Conservation (phyloP, 2,329 filamentous ascomycete species). For the Botrytis fabae region DNA sequence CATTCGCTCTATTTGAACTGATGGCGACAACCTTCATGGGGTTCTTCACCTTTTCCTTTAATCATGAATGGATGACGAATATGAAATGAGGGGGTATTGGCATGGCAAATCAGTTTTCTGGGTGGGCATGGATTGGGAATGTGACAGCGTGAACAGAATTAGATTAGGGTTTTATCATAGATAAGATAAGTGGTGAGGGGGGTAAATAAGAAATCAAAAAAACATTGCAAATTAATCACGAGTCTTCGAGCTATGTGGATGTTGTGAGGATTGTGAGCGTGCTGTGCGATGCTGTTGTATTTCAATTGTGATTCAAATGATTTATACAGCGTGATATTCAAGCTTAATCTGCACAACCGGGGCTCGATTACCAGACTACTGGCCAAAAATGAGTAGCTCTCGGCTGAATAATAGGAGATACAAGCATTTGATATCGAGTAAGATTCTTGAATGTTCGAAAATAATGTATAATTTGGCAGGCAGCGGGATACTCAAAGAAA, state of each 20-base stretch:
- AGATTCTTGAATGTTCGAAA: neutral
- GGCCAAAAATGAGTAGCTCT: neutral
- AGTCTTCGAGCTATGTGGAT: neutral
- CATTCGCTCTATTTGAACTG: neutral
- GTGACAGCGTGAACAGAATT: conserved; percentile 20
- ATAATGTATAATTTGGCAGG: neutral
- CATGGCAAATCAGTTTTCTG: conserved; percentile 16
- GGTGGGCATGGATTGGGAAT: conserved; percentile 14
- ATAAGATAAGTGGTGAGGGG: conserved; percentile 17
- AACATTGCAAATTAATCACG: conserved; percentile 22
- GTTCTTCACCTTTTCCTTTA: neutral
- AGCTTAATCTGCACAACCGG: neutral
- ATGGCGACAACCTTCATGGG: conserved; percentile 2
- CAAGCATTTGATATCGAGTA: neutral
- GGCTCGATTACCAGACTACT: neutral
- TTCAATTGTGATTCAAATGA: neutral
- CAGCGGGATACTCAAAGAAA: no score
- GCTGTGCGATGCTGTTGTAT: neutral
- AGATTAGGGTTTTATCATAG: conserved; percentile 21
- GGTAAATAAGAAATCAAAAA: conserved; percentile 22
- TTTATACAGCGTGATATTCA: neutral
- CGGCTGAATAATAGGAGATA: neutral
- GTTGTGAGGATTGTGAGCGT: neutral
- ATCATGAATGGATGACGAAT: conserved; percentile 12
- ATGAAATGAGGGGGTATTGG: conserved; percentile 15